Percentiles rank a stretch among this genome's conserved stretches.
These are phyloP conservation scores for Entophlyctis luteolus DNA, from an alignment of 192 early-diverging fungal genomes.

Conservation along the genomic window DNA sequence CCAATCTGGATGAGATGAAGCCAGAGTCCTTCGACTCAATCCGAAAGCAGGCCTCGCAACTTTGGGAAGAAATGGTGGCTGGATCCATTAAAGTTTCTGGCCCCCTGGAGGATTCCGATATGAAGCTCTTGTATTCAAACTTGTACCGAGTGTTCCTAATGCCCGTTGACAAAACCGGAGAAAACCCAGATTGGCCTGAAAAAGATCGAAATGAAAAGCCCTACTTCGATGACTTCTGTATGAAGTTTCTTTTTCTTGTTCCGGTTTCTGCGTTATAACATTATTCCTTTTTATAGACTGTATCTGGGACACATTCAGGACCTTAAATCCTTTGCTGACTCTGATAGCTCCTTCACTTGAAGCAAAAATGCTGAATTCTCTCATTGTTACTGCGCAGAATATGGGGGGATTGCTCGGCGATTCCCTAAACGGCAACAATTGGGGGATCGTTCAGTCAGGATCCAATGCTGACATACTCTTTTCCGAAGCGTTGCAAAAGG, in stretches of 20 bases:
- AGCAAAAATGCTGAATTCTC: background rate
- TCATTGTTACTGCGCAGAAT: slow-evolving; percentile 5
- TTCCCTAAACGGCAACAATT: background rate
- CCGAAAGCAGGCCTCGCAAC: background rate
- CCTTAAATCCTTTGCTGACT: slow-evolving; percentile 10
- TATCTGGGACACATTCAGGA: slow-evolving; percentile 25
- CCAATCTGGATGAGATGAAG: slow-evolving; percentile 15
- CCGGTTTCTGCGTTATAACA: background rate
- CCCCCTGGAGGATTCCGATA: background rate
- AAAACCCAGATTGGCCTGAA: slow-evolving; percentile 26
- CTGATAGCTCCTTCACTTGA: background rate
- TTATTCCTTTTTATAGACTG: background rate
- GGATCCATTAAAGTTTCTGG: background rate
- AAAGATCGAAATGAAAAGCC: slow-evolving; percentile 1
- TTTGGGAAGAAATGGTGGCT: background rate
- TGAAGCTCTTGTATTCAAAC: slow-evolving; percentile 9
- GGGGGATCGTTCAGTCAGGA: slow-evolving; percentile 30
- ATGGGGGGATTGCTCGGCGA: background rate
- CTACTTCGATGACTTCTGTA: slow-evolving; percentile 32
- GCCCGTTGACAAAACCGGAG: slow-evolving; percentile 33
- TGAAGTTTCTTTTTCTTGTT: background rate
- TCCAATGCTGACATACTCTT: slow-evolving; percentile 31
- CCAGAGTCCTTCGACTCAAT: background rate
- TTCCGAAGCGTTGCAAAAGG: slow-evolving; percentile 28
- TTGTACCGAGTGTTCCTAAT: slow-evolving; percentile 35